Base-by-base conservation (phyloP, 768 basidiomycete genomes). In the Leccinum boreale region DNA sequence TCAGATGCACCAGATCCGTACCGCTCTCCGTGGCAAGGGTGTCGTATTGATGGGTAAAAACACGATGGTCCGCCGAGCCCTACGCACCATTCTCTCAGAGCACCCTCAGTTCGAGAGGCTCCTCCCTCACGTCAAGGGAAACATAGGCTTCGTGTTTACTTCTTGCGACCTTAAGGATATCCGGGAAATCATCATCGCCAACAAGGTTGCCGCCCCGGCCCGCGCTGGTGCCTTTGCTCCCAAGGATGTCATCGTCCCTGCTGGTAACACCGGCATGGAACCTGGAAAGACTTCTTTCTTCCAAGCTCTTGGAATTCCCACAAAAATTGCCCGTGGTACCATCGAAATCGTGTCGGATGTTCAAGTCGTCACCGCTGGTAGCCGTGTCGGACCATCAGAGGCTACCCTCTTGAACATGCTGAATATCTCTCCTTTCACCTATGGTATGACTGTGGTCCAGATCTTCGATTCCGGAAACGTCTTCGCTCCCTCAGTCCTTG, bases 271-370 rank as follows among this genome's bases (percentile, higher is more conserved):
- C 56, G 95, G 95, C 77, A 99, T 99, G 97, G 97, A 98, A 76
- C 97, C 97, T 68, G 97, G 96, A 71, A 99, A 99, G 85, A 99
- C 97, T 60, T 97, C 97, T 68, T 99, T 98, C 93, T 99, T 99
- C 93, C 97, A 99, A 83, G 97, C 97, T 57, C 89, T 99, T 72
- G 89, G 90, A 81, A 95, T 99, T 77, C 96, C 97, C 49, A 99
- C 97, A 76, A 99, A 99, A 86, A 98, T 99, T 65, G 95, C 97
- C 52, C 90, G 97, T 87, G 97, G 97, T 83, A 98, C 97, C 55
- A 98, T 99, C 68, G 97, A 99, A 92, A 99, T 98, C 74, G 92
- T 97, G 59, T 84, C 87, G 63, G 95, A 98, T 71, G 89, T 98
- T 72, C 88, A 95, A 79, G 95, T 99, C 80, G 92, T 99, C 70